Evolutionary conservation across 768 basidiomycete species (phyloP).

Genomic region (Cystoderma amianthinum): DNA sequence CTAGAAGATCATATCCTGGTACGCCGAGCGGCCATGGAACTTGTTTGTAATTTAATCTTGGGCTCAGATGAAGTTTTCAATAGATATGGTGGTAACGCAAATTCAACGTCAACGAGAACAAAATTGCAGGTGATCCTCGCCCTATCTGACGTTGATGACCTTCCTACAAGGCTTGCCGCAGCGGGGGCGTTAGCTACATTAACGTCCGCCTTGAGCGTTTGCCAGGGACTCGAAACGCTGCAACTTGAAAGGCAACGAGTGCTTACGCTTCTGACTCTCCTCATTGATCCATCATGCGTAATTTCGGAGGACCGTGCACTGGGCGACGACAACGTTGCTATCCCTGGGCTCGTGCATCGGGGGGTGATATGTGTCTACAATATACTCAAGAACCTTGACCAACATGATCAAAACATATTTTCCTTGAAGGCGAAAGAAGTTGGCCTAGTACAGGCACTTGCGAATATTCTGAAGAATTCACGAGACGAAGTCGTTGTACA

Average conservation of each 20-base stretch:
- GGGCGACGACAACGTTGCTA: constrained; percentile 26
- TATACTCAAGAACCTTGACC: constrained; percentile 40
- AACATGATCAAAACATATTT: constrained; percentile 26
- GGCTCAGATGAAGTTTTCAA: constrained; percentile 74
- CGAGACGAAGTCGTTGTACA: constrained; percentile 30
- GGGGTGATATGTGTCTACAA: constrained; percentile 73
- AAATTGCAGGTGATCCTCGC: constrained; percentile 81
- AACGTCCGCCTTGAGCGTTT: constrained; percentile 54
- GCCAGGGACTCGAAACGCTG: constrained; percentile 52
- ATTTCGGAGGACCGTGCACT: constrained; percentile 23
- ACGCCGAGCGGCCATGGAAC: constrained; percentile 82
- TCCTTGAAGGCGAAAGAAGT: constrained; percentile 43
- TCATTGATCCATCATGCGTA: constrained; percentile 53
- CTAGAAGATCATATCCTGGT: constrained; percentile 80
- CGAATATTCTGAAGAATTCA: constrained; percentile 37
- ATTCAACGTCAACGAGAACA: constrained; percentile 36
- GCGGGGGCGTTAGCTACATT: constrained; percentile 85
- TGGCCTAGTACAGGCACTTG: constrained; percentile 49
- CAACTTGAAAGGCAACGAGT: constrained; percentile 60
- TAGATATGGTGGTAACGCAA: constrained; percentile 50
- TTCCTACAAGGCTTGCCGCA: constrained; percentile 82
- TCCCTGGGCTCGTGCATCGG: constrained; percentile 69
- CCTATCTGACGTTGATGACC: constrained; percentile 80
- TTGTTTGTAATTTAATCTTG: constrained; percentile 85
- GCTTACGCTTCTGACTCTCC: constrained; percentile 56